Evolutionary conservation across 2,329 filamentous ascomycete genomes (phyloP).

Genomic region (Neofusicoccum ribis): DNA sequence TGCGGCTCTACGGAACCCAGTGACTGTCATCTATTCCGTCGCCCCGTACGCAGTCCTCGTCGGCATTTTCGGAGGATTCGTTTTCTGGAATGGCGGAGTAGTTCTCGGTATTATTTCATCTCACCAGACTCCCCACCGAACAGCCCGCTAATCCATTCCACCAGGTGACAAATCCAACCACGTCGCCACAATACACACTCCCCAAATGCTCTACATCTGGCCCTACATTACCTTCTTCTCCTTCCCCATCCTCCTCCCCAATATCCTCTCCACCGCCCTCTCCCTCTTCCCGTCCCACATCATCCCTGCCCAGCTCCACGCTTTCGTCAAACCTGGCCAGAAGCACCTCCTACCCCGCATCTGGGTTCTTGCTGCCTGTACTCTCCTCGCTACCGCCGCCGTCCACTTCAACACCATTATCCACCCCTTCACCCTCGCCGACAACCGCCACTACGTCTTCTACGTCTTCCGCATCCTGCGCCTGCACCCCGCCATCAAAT

Average conservation of each 20-base stretch:
- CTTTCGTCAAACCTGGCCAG: constrained; percentile 8
- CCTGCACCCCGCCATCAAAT: constrained; percentile 63
- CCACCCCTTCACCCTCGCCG: constrained; percentile 92
- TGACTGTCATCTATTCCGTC: constrained; percentile 41
- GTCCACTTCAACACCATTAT: constrained; percentile 88
- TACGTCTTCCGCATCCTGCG: constrained; percentile 88
- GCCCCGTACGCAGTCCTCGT: constrained; percentile 63
- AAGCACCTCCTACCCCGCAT: constrained; percentile 35
- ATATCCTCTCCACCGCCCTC: background rate
- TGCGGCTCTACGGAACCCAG: constrained; percentile 51
- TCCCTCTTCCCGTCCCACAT: background rate
- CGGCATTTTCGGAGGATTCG: constrained; percentile 68
- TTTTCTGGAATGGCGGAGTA: constrained; percentile 85
- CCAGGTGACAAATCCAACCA: constrained; percentile 92
- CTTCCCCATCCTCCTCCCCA: constrained; percentile 59
- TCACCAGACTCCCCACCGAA: background rate
- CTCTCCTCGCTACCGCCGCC: constrained; percentile 44
- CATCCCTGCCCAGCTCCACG: background rate
- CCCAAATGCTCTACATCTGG: constrained; percentile 96
- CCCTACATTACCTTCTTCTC: constrained; percentile 89
- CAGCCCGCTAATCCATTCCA: constrained; percentile 8
- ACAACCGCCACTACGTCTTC: constrained; percentile 97
- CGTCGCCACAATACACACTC: constrained; percentile 79
- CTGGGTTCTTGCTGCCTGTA: constrained; percentile 18
- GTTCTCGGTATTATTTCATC: constrained; percentile 68